A percentile compares a stretch with the other conserved stretches of the same genome.
Conservation (phyloP, 306 rosid genomes). For the Acacia crassicarpa region DNA sequence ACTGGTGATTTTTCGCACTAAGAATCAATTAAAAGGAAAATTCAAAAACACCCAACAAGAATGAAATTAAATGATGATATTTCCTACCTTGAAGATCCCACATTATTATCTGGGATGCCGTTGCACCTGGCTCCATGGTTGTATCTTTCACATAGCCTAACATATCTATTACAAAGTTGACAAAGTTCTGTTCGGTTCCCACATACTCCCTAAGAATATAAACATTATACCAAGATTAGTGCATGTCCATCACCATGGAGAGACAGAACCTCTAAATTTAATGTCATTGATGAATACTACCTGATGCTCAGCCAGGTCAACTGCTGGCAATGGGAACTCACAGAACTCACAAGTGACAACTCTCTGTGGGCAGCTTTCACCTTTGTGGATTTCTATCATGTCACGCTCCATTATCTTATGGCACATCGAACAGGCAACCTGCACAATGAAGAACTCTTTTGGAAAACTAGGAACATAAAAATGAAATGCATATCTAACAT, state of each 20-base stretch:
- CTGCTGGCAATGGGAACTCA: constrained; percentile 88
- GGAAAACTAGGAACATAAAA: constrained; percentile 13
- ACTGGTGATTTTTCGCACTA: background rate
- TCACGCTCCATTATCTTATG: constrained; percentile 85
- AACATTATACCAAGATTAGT: constrained; percentile 18
- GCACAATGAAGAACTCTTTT: constrained; percentile 27
- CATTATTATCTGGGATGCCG: constrained; percentile 43
- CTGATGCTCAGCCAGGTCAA: constrained; percentile 95
- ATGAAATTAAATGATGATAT: constrained; percentile 13
- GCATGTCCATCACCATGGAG: background rate
- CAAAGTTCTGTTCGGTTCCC: constrained; percentile 94
- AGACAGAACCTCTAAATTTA: background rate
- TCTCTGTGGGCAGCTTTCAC: constrained; percentile 86
- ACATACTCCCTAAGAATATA: constrained; percentile 69
- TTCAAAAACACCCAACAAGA: background rate
- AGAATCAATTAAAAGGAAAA: background rate
- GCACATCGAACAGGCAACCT: constrained; percentile 91
- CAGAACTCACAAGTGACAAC: constrained; percentile 88
- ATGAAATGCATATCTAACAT: constrained; percentile 22
- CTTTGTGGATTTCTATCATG: constrained; percentile 71
- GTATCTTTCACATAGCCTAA: constrained; percentile 76
- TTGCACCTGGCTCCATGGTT: constrained; percentile 68
- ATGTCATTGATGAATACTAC: constrained; percentile 36
- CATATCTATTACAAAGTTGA: constrained; percentile 67
- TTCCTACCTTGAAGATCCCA: constrained; percentile 75